Evolutionary conservation across 2,329 filamentous ascomycete species (phyloP).

Genomic region (Pestalotiopsis sp.): DNA sequence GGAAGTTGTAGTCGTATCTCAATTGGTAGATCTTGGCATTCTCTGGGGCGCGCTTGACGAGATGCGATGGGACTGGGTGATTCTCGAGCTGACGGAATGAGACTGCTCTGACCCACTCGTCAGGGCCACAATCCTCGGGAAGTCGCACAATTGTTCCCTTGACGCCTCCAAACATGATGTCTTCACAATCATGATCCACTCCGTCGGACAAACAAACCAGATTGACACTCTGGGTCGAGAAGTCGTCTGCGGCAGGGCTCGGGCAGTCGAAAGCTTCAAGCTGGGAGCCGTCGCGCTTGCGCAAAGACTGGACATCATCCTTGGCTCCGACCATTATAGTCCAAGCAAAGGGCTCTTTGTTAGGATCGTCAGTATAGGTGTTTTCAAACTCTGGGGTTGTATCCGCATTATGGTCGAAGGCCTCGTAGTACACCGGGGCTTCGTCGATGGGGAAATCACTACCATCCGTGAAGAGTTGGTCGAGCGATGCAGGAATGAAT

Average conservation of each 20-base stretch:
- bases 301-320: neutral
- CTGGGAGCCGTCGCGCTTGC: neutral
- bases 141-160: neutral
- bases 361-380: neutral
- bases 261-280: neutral
- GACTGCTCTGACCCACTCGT: neutral
- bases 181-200: neutral
- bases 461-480: neutral
- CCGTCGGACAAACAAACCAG: neutral
- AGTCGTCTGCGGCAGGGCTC: neutral
- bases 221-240: neutral
- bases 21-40: neutral
- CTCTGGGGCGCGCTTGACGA: neutral
- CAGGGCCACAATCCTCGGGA: neutral
- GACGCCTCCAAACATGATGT: neutral
- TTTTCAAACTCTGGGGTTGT: neutral
- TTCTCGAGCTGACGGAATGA: neutral
- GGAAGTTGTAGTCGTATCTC: neutral
- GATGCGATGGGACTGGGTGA: neutral
- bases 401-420: neutral
- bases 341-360: neutral
- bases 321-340: neutral
- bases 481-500: neutral
- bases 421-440: neutral
- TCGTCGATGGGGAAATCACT: neutral